These are phyloP conservation scores for Coprinopsis marcescibilis DNA, from an alignment of 768 basidiomycete genomes.

Conservation along the genomic window DNA sequence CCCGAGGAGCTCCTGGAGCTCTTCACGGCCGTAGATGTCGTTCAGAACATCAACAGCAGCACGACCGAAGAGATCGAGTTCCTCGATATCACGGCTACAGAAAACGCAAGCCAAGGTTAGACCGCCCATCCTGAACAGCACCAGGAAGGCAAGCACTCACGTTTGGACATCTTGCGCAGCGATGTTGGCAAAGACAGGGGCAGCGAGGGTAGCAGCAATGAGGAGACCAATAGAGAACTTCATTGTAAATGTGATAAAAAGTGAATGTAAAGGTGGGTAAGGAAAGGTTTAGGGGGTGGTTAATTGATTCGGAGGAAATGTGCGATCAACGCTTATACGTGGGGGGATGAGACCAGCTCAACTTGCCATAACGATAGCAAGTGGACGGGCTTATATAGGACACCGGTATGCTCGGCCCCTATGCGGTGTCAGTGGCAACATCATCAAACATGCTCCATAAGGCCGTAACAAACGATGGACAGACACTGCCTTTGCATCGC, in stretches of 20 bases:
- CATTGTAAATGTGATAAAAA: constrained; percentile 1
- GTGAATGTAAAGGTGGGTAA: background rate
- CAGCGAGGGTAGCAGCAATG: constrained; percentile 8
- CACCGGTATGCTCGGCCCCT: background rate
- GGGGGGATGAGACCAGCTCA: constrained; percentile 11
- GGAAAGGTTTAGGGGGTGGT: background rate
- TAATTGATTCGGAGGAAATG: background rate
- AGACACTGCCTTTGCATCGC: background rate
- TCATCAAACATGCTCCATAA: background rate
- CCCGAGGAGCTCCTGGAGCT: constrained; percentile 4
- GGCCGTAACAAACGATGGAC: background rate
- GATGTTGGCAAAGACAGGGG: constrained; percentile 1
- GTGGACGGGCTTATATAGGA: constrained; percentile 3
- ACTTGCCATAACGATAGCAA: background rate
- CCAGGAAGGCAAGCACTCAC: constrained; percentile 1
- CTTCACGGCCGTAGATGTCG: constrained; percentile 10
- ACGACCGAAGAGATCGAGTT: constrained; percentile 9
- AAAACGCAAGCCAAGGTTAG: constrained; percentile 1
- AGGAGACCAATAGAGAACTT: constrained; percentile 3
- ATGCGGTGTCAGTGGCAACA: background rate
- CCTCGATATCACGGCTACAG: constrained; percentile 4
- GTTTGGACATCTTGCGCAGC: background rate
- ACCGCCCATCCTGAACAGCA: background rate
- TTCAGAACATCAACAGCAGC: constrained; percentile 8
- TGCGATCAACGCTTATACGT: constrained; percentile 5